These are phyloP conservation scores for Coemansia sp. DNA, from an alignment of 192 early-diverging fungal genomes.

Conservation along the genomic window DNA sequence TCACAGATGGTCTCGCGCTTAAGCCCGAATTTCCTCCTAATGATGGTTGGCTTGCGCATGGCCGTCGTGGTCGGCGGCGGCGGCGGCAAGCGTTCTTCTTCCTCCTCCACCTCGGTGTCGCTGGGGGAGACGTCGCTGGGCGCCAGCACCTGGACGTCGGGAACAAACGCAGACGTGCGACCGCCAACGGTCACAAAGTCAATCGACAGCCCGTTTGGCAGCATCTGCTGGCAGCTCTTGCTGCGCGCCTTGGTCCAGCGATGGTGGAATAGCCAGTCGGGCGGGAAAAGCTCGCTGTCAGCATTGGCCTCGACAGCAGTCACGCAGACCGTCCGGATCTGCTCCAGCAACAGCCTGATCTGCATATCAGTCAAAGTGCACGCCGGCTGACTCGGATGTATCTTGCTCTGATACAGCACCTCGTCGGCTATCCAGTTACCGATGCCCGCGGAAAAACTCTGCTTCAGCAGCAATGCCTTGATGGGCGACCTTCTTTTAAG, in stretches of 20 bases:
- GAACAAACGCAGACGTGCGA: conserved; percentile 35
- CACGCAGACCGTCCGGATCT: conserved; percentile 52
- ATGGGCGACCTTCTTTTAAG: conserved; percentile 54
- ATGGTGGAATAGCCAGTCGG: conserved; percentile 74
- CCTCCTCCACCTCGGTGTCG: conserved; percentile 6
- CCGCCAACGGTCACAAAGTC: conserved; percentile 66
- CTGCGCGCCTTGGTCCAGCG: conserved; percentile 72
- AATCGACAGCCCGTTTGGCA: conserved; percentile 60
- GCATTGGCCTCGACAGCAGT: conserved; percentile 65
- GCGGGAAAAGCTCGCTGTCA: conserved; percentile 63
- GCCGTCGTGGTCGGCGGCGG: background rate
- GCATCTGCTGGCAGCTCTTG: conserved; percentile 27
- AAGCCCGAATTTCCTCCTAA: background rate
- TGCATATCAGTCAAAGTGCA: conserved; percentile 54
- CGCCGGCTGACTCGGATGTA: conserved; percentile 65
- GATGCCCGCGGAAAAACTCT: conserved; percentile 72
- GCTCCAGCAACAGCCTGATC: conserved; percentile 45
- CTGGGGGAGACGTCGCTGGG: conserved; percentile 2
- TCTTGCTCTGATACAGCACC: conserved; percentile 65
- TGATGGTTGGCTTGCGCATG: conserved; percentile 4
- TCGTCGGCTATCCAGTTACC: conserved; percentile 90
- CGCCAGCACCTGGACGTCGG: conserved; percentile 23
- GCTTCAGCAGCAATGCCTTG: conserved; percentile 75
- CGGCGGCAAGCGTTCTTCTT: conserved; percentile 5
- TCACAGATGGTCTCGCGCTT: background rate